Base-by-base conservation (phyloP, 202 grass and related monocot genomes). In the Setaria italica region DNA sequence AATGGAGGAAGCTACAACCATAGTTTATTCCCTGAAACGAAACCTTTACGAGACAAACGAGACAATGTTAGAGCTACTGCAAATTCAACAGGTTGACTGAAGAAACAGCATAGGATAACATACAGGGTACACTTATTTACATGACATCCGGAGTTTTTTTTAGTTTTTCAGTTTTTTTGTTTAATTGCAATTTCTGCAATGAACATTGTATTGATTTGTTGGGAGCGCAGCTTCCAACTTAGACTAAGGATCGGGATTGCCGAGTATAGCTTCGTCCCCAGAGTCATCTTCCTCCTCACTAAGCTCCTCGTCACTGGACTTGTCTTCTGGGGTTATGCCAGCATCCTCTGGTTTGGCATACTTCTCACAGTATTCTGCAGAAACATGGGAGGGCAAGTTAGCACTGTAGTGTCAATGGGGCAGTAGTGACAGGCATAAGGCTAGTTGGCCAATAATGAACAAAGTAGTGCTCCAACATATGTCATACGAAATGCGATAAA, bases 231-330 rank as follows among this genome's bases (percentile, higher is more conserved):
- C 35, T 72, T 78, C 60, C 79, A 70, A 49, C 41, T 63, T 49
- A 42, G 76, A 70, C 86, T 87, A 98, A 81, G 91, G 95, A 70
- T 98, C 95, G 57, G 95, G 91, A 58, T 95, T 94, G 55, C 93
- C 91, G 21, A 98, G 87, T 82, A 91, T 92, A 82, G 81, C 91
- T 46, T 98, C 95, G 7, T 98, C 95, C 8, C 91, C 92, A 0
- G 80, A 94, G 47, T 90, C 91, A 7, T 92, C 87, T 77, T 98
- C 95, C 4, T 94, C 89, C 85, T 98, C 95, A 7, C 93, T 98
- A 70, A 94, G 91, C 78, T 98, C 95, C 83, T 98, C 95, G 21
- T 98, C 95, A 12, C 93, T 98, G 30, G 91, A 94, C 81, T 92
- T 86, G 21, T 92, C 89, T 85, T 98, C 95, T 13, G 90, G 78